Conservation (phyloP, 805 yeast species). For the Hanseniaspora valbyensis region DNA sequence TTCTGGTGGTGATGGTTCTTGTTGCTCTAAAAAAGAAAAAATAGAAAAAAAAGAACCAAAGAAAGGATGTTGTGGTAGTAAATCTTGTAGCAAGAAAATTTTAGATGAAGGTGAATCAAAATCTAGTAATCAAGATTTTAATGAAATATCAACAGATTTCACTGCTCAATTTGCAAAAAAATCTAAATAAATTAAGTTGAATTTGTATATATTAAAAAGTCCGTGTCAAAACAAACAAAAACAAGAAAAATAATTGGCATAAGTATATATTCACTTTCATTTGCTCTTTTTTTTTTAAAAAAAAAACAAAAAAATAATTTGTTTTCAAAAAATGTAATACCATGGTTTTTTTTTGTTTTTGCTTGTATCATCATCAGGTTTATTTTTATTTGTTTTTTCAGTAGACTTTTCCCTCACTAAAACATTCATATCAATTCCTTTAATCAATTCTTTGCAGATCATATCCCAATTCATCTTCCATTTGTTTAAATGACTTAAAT, state of each 20-base stretch:
- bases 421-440: background rate
- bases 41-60: background rate
- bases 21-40: slow-evolving; percentile 1
- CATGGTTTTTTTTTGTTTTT: background rate
- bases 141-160: slow-evolving; percentile 11
- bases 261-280: too few relatives aligned
- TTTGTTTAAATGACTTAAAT: background rate
- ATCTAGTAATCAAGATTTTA: background rate
- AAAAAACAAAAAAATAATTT: background rate
- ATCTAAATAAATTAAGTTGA: background rate
- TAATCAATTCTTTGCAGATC: background rate
- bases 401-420: too few relatives aligned
- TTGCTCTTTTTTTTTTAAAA: background rate
- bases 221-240: too few relatives aligned
- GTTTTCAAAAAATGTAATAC: background rate
- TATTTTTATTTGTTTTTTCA: too few relatives aligned
- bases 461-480: background rate
- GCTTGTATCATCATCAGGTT: background rate
- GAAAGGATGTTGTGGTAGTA: slow-evolving; percentile 8
- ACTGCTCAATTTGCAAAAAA: slow-evolving; percentile 9
- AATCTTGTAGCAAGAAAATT: background rate
- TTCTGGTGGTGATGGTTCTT: slow-evolving; percentile 7
- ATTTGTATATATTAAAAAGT: background rate
- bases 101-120: background rate
- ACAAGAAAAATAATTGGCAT: too few relatives aligned